Base-by-base conservation (phyloP, 2,329 filamentous ascomycete species). In the Scedosporium boydii region DNA sequence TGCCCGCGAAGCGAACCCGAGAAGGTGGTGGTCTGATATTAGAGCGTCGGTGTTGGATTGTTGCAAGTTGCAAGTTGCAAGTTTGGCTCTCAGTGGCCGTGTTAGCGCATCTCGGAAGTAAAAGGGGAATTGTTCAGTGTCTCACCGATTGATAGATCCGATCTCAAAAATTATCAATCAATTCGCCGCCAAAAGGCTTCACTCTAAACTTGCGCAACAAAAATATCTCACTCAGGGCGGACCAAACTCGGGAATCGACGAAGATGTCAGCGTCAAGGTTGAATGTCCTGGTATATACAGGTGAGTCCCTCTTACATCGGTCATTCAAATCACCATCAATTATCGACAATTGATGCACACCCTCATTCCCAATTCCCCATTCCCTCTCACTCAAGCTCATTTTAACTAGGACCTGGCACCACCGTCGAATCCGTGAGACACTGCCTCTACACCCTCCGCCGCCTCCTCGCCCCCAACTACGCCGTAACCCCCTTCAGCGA, bases 261-360 rank as follows among this genome's bases (percentile, higher is more conserved):
- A 61, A 62, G 67, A 91, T 93, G 86, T 78, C 85, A 7, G 76
- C 81, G 29, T 85, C 84, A 71, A 88, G 86, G 71, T 82, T 97
- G 77, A 98, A 99, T 73, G 88, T 99, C 63, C 83, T 98, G 67
- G 91, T 99, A 60, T 98, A 98, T 71, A 89, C 91, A 68, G 92
- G 91, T 93, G 79, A 71, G 73, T 69, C 6, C 10, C n/a, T 27
- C 46, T 27, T 23, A 12, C 27, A 46, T 44, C 4, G 6, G 29
- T 21, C 26, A n/a, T 14, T 6, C 5, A 10, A 23, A 4, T 10
- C 29, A 18, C 6, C 14, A 14, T 42, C 48, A 16, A 10, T 34
- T 14, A 29, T 38, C 18, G 4, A 29, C 34, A 14, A 56, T 34
- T 51, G 16, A 68, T 16, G 34, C 42, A 16, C 14, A 59, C 5